Conservation (phyloP, 164 flowering plant species). For the Buxus sempervirens region DNA sequence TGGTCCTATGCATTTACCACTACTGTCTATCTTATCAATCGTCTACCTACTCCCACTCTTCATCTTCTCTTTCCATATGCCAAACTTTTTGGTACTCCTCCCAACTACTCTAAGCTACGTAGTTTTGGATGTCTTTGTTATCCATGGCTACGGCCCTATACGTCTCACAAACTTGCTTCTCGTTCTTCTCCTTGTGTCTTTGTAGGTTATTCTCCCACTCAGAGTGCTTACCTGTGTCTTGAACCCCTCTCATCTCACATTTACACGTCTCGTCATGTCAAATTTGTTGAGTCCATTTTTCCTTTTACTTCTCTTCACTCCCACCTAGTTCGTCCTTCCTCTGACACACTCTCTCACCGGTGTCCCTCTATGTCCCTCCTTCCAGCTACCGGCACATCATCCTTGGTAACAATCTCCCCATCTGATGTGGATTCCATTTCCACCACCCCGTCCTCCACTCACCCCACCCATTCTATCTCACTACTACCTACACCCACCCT, state of each 20-base stretch:
- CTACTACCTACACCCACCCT: too few species aligned
- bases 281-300: constrained; percentile 3
- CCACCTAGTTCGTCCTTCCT: not conserved
- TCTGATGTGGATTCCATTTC: not conserved
- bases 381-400: too few species aligned
- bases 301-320: not conserved
- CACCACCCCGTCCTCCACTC: not conserved
- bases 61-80: too few species aligned
- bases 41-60: too few species aligned
- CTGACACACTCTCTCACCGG: constrained; percentile 2
- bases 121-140: constrained; percentile 14
- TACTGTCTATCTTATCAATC: too few species aligned
- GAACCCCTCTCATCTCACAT: not conserved
- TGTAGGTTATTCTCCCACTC: constrained; percentile 9
- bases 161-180: constrained; percentile 2
- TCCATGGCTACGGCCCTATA: constrained; percentile 10
- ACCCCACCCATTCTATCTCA: not conserved
- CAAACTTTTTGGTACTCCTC: not conserved
- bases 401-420: not conserved
- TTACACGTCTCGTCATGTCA: constrained; percentile 4
- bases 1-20: constrained; percentile 9
- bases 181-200: constrained; percentile 12
- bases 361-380: not conserved
- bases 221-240: constrained; percentile 9
- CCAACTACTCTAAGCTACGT: constrained; percentile 4